These are phyloP conservation scores for Mycena maculata DNA, from an alignment of 768 basidiomycete species.

Conservation along the genomic window DNA sequence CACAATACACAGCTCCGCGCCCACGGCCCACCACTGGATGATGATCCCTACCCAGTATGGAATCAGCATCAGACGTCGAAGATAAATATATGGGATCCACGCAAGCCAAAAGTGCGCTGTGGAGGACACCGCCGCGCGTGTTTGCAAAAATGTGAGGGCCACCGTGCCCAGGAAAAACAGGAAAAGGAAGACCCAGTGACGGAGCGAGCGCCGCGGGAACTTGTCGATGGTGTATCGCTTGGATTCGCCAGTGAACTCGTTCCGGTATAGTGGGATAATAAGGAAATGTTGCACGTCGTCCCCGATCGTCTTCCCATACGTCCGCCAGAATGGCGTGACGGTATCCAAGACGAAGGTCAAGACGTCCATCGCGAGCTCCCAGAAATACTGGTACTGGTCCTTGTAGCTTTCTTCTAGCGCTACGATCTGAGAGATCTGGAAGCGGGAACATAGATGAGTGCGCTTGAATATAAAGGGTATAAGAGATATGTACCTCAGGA, in stretches of 20 bases:
- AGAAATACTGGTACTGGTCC: conserved; percentile 83
- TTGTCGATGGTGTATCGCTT: conserved; percentile 70
- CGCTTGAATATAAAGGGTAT: conserved; percentile 10
- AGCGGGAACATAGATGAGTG: background rate
- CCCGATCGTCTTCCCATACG: conserved; percentile 84
- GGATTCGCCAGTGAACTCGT: conserved; percentile 84
- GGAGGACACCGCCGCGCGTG: conserved; percentile 67
- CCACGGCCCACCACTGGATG: conserved; percentile 75
- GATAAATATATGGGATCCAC: conserved; percentile 68
- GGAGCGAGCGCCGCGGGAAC: conserved; percentile 71
- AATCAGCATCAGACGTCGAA: conserved; percentile 73
- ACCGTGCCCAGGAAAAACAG: conserved; percentile 62
- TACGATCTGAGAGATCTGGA: conserved; percentile 75
- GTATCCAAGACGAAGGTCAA: conserved; percentile 81
- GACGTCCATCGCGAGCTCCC: conserved; percentile 85
- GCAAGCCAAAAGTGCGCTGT: conserved; percentile 64
- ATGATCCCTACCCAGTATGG: conserved; percentile 73
- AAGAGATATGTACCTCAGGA: conserved; percentile 68
- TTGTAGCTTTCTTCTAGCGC: conserved; percentile 83
- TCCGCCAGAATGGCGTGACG: conserved; percentile 84
- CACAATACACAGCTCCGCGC: conserved; percentile 69
- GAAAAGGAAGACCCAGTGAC: conserved; percentile 75
- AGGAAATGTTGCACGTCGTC: conserved; percentile 85
- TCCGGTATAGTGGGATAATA: conserved; percentile 84
- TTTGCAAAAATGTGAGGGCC: conserved; percentile 65